Evolutionary conservation across 805 yeast genomes (phyloP).

Genomic region (Wickerhamiella cacticola): DNA sequence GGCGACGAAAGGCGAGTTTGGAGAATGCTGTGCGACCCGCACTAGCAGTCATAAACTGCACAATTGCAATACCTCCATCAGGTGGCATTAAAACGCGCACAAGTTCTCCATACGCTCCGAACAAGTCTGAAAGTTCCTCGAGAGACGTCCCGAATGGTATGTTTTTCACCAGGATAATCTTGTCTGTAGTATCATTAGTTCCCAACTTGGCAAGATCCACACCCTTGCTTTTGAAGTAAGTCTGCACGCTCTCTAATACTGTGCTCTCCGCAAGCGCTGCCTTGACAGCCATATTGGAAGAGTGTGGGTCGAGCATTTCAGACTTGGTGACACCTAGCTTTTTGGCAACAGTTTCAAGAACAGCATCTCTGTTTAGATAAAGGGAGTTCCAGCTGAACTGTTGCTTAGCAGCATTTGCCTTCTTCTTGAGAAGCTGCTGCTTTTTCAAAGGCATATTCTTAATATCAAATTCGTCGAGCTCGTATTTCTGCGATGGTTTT

Average conservation of each 20-base stretch:
- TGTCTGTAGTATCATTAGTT: conserved; percentile 60
- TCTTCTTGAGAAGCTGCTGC: conserved; percentile 72
- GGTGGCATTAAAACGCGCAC: conserved; percentile 86
- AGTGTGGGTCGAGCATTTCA: conserved; percentile 77
- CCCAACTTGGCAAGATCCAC: conserved; percentile 68
- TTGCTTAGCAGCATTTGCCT: conserved; percentile 69
- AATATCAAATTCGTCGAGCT: conserved; percentile 80
- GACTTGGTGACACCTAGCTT: conserved; percentile 74
- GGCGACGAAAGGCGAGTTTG: conserved; percentile 74
- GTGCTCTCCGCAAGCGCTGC: conserved; percentile 97
- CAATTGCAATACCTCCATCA: conserved; percentile 88
- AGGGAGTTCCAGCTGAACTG: conserved; percentile 94
- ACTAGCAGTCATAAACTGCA: conserved; percentile 73
- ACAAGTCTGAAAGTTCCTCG: conserved; percentile 72
- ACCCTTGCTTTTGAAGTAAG: conserved; percentile 73
- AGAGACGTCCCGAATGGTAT: conserved; percentile 77
- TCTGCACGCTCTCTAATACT: conserved; percentile 81
- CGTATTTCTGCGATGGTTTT: conserved; percentile 66
- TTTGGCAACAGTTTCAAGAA: conserved; percentile 75
- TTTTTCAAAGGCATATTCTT: conserved; percentile 86
- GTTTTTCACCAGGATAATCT: conserved; percentile 71
- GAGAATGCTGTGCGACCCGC: conserved; percentile 83
- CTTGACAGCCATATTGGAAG: conserved; percentile 78
- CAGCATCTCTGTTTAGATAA: conserved; percentile 83
- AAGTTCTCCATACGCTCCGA: conserved; percentile 66